Percentiles rank a stretch among this genome's conserved stretches.
Conservation (phyloP, 1,139 yeast species). For the Geotrichum cucujoidarum region DNA sequence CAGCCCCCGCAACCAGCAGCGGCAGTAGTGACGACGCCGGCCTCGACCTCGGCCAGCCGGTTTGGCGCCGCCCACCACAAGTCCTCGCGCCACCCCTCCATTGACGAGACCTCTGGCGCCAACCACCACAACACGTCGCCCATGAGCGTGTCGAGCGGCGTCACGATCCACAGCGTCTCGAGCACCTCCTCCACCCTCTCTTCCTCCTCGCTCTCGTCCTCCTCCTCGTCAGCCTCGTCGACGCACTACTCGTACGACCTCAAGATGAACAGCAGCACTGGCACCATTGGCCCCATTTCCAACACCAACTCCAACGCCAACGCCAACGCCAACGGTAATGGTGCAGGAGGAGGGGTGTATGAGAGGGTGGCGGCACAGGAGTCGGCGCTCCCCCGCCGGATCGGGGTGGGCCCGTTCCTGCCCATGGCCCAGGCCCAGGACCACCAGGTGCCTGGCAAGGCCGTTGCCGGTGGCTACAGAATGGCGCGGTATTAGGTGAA, state of each 20-base stretch:
- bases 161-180: conserved; percentile 5
- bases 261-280: neutral
- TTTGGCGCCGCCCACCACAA: too few species aligned
- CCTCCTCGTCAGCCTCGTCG: too few species aligned
- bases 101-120: neutral
- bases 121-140: conserved; percentile 4
- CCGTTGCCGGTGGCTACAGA: too few species aligned
- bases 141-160: conserved; percentile 1
- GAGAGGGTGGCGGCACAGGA: neutral
- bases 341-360: too few species aligned
- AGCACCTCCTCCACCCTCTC: neutral
- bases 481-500: too few species aligned
- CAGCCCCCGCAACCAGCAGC: neutral
- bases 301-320: neutral
- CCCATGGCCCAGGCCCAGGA: too few species aligned
- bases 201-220: too few species aligned
- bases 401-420: conserved; percentile 8
- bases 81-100: neutral
- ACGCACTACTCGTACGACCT: neutral
- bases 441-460: too few species aligned
- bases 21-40: neutral
- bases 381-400: conserved; percentile 2
- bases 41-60: too few species aligned
- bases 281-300: too few species aligned
- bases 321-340: too few species aligned